Percentiles rank a stretch among this genome's conserved stretches.
phyloP scores from a whole-genome alignment of 495 filamentous ascomycete genomes.

The Annulohypoxylon nitens region DNA sequence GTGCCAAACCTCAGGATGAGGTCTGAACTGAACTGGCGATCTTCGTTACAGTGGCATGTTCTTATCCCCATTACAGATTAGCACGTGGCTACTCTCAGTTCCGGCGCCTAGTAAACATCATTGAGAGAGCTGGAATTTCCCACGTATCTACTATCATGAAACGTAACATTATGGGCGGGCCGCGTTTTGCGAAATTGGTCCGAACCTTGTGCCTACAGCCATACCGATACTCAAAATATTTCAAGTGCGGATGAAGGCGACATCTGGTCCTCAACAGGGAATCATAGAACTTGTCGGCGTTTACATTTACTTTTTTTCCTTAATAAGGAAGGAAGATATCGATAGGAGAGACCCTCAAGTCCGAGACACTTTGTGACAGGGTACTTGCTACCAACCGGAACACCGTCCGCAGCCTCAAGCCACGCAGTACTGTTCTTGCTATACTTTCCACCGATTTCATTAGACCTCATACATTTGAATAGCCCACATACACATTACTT shows the following conservation, averaged over 20 bases:
- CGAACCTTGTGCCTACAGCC: slow-evolving; percentile 58
- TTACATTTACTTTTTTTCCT: background rate
- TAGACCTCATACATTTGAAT: slow-evolving; percentile 57
- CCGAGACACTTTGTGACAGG: slow-evolving; percentile 62
- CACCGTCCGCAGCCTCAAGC: slow-evolving; percentile 53
- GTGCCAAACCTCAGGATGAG: background rate
- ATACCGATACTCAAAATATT: slow-evolving; percentile 60
- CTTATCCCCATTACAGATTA: background rate
- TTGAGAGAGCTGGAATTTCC: slow-evolving; percentile 25
- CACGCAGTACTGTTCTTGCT: slow-evolving; percentile 53
- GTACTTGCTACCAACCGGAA: slow-evolving; percentile 57
- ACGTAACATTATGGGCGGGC: slow-evolving; percentile 49
- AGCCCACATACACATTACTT: slow-evolving; percentile 54
- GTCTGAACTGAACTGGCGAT: background rate
- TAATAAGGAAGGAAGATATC: background rate
- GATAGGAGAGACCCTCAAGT: slow-evolving; percentile 41
- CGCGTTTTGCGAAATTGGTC: slow-evolving; percentile 60
- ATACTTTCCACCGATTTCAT: slow-evolving; percentile 60
- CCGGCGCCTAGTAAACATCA: slow-evolving; percentile 36
- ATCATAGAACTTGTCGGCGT: background rate
- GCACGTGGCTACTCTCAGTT: background rate
- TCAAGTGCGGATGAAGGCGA: slow-evolving; percentile 55
- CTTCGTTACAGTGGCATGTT: slow-evolving; percentile 2
- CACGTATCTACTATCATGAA: slow-evolving; percentile 23
- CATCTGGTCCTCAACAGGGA: slow-evolving; percentile 51